A percentile compares a stretch with the other conserved stretches of the same genome.
These are phyloP conservation scores for Arthonia radiata DNA, from an alignment of 495 filamentous ascomycete species.

Conservation along the genomic window DNA sequence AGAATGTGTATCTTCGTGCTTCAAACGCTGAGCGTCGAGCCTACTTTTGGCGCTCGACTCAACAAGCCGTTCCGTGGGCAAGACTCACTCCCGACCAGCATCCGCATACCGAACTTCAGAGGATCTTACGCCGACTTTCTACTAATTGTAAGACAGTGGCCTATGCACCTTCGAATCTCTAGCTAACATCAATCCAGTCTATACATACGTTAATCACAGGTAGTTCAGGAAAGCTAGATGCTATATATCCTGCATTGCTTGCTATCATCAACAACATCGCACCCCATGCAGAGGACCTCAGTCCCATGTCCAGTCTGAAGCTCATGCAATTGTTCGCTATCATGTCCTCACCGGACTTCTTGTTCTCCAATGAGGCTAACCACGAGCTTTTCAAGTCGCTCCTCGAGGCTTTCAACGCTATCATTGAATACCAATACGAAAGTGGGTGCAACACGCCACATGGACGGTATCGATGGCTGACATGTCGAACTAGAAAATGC, in stretches of 20 bases:
- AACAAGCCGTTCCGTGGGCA: conserved; percentile 80
- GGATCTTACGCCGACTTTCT: conserved; percentile 88
- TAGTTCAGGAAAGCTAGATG: conserved; percentile 73
- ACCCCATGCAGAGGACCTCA: conserved; percentile 54
- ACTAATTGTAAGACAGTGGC: conserved; percentile 43
- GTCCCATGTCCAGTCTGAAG: conserved; percentile 50
- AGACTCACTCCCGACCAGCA: conserved; percentile 57
- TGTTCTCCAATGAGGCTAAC: conserved; percentile 90
- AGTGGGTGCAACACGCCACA: conserved; percentile 24
- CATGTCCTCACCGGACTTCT: conserved; percentile 84
- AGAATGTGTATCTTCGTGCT: conserved; percentile 92
- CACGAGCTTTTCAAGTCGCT: conserved; percentile 59
- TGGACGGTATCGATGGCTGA: conserved; percentile 4
- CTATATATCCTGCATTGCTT: conserved; percentile 78
- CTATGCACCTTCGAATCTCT: neutral
- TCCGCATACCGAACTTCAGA: conserved; percentile 53
- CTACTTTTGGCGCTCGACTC: conserved; percentile 69
- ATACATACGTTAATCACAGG: conserved; percentile 79
- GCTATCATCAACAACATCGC: conserved; percentile 86
- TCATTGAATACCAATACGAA: conserved; percentile 74
- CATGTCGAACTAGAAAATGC: conserved; percentile 36
- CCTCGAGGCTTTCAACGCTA: conserved; percentile 73
- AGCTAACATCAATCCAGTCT: conserved; percentile 35
- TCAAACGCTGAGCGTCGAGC: conserved; percentile 84
- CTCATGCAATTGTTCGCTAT: conserved; percentile 73